These are phyloP conservation scores for Pseudocercospora musae DNA, from an alignment of 2,329 filamentous ascomycete genomes.

Conservation along the genomic window DNA sequence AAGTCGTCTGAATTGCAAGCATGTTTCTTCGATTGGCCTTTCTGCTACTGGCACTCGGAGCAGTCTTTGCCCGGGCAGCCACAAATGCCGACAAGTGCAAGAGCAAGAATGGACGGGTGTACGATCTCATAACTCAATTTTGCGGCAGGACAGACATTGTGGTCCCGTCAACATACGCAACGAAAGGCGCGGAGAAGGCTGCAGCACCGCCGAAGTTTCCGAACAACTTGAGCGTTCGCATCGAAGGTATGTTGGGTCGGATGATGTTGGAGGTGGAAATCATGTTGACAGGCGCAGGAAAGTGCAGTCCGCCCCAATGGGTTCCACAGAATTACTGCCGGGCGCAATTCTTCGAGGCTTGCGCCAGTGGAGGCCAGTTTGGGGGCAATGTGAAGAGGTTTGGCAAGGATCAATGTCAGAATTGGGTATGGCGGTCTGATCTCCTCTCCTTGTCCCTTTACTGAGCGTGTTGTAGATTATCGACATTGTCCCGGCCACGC, in stretches of 20 bases:
- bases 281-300: not conserved
- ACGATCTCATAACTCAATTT: constrained; percentile 3
- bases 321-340: constrained; percentile 7
- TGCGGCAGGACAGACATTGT: constrained; percentile 11
- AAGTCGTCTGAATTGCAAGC: not conserved
- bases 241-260: not conserved
- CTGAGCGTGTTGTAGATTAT: not conserved
- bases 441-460: not conserved
- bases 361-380: not conserved
- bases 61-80: not conserved
- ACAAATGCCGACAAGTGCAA: not conserved
- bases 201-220: not conserved
- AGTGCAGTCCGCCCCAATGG: constrained; percentile 10
- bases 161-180: constrained; percentile 1
- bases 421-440: not conserved
- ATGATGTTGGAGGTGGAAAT: not conserved
- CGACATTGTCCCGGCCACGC: not conserved
- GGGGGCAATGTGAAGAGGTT: not conserved
- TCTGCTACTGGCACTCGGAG: not conserved
- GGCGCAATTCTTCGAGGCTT: constrained; percentile 8
- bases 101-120: constrained; percentile 6
- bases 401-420: constrained; percentile 6
- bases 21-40: not conserved
- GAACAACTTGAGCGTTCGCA: not conserved
- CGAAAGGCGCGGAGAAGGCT: not conserved